Base-by-base conservation (phyloP, 1,284 basidiomycete genomes). In the Puccinia coronata region DNA sequence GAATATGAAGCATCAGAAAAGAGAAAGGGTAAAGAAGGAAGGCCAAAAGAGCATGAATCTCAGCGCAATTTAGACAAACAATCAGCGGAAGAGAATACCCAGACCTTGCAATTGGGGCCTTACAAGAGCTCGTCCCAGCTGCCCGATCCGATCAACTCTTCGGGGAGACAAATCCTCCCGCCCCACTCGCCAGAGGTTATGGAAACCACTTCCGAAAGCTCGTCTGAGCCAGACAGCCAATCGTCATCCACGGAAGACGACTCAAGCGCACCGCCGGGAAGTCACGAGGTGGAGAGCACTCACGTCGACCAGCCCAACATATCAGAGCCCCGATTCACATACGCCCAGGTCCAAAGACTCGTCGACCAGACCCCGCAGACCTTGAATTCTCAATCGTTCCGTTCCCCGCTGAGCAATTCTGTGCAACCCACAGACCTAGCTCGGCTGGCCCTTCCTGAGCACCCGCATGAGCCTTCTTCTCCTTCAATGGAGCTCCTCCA, bases 101-200 rank as follows among this genome's bases (percentile, higher is more conserved):
- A 59, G 47, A 36, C 41, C 20, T 77, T 61, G 23, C 23, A 12
- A 31, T 57, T 78, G 28, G 76, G 76, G 14, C 76, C 76, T 4
- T 78, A 78, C 36, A 55, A 69, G 34, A 69, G 63, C 51, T 53
- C 61, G 23, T 51, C 76, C 53, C 76, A 78, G 28, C 63, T 78
- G 28, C 76, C 76, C 2, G 31, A 78, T 25, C 76, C 76, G 6
- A 55, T 70, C 49, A 39, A 55, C n/a, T 41, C 43, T 6, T 34
- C 11, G 18, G 47, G 34, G 16, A 39, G 51, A 36, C 39, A 34
- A 1, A 36, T 65, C 31, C n/a, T 65, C 14, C 59, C 59, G 59
- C 41, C 41, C 0, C 43, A 43, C 25, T 51, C 43, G 25, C 31
- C 55, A 12, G n/a, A 20, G 51, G 39, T 31, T 20, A 31, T 39